Conservation (phyloP, 192 early-diverging fungal genomes). For the Entomortierella beljakovae region DNA sequence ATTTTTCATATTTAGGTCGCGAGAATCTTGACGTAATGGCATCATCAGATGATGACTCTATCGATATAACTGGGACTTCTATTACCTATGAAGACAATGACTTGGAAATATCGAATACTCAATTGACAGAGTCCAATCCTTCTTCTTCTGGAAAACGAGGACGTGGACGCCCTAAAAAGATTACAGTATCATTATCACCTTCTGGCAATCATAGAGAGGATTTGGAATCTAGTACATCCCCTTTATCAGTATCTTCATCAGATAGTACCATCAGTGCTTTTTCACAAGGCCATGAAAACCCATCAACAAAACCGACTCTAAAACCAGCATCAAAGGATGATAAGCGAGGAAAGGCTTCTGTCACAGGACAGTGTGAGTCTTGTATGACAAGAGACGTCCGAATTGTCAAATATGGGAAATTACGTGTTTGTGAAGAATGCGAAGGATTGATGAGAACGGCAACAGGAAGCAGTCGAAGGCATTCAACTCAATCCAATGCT, state of each 20-base stretch:
- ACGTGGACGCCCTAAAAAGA: slow-evolving; percentile 25
- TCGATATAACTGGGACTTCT: background rate
- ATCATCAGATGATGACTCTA: too few species aligned
- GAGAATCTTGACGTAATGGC: too few species aligned
- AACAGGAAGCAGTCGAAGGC: slow-evolving; percentile 18
- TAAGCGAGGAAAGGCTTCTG: background rate
- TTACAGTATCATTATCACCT: background rate
- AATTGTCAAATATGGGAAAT: slow-evolving; percentile 17
- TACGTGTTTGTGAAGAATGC: slow-evolving; percentile 16
- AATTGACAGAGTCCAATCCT: too few species aligned
- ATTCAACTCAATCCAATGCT: background rate
- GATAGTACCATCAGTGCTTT: background rate
- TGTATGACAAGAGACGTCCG: background rate
- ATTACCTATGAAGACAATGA: background rate
- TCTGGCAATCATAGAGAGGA: background rate
- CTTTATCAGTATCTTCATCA: background rate
- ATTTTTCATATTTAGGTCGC: too few species aligned
- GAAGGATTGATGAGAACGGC: slow-evolving; percentile 12
- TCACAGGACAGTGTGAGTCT: slow-evolving; percentile 15
- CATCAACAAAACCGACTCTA: background rate
- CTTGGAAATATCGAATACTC: background rate
- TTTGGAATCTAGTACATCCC: background rate
- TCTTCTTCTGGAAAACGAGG: slow-evolving; percentile 5
- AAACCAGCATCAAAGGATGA: background rate
- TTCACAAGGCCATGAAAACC: background rate